Base-by-base conservation (phyloP, 179 eudicot species). In the Drosera spatulata region DNA sequence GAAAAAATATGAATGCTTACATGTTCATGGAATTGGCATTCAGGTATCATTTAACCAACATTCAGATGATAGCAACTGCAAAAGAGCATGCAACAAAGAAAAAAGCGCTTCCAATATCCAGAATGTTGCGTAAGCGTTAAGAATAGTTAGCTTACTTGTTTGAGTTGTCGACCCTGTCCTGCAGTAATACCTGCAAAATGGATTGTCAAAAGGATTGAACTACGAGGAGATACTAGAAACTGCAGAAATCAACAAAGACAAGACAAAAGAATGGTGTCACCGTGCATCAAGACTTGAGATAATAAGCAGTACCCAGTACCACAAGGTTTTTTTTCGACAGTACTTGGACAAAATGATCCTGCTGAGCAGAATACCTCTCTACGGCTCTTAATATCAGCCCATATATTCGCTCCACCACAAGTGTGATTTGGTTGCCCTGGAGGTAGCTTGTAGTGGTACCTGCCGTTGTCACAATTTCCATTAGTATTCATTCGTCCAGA, bases 331-430 rank as follows among this genome's bases (percentile, higher is more conserved):
- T 77, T 75, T 65, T 71, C 66, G 44, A 74, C 62, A 68, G 78
- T 82, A 71, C 74, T 78, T 64, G 86, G 95, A 71, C 97, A 89
- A 70, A 82, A 84, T 63, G 84, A 82, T 69, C 96, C 96, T 61
- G 91, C 87, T 72, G 95, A 75, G 73, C 96, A 89, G 75, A 89
- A 89, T 67, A 84, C 66, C 80, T 86, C 91, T 49, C 68, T 59
- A 70, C 84, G 84, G 33, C 74, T 70, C 47, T 57, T 57, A 44
- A 82, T 66, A 80, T 84, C 95, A 45, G 85, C 80, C 97, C 97
- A 89, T 33, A 62, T 68, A 79, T 86, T 77, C 54, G 97, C 95
- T 65, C 84, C 95, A 63, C 97, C 97, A 71, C 97, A 89, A 71
- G 84, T 78, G 70, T 89, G 97, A 73, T 80, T 80, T 40, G 77